Conservation (phyloP, 2,329 filamentous ascomycete genomes). For the Aspergillus melleus region DNA sequence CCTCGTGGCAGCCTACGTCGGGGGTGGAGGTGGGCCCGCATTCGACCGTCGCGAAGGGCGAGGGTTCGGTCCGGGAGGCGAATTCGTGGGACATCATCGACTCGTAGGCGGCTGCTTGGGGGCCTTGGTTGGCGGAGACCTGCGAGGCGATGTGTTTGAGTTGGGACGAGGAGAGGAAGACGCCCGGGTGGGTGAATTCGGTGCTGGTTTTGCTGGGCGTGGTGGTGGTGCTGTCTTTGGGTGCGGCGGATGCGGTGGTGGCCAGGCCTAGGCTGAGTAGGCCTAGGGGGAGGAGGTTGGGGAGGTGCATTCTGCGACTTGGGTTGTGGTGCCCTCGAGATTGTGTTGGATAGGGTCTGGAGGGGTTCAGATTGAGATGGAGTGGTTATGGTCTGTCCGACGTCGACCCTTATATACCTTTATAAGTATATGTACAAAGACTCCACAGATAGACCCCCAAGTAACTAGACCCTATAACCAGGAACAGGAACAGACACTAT, state of each 20-base stretch:
- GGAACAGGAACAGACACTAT: too few species aligned
- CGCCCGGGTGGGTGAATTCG: neutral
- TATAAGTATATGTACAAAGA: too few species aligned
- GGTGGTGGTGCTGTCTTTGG: neutral
- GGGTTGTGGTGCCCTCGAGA: too few species aligned
- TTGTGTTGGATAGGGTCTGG: too few species aligned
- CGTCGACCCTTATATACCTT: too few species aligned
- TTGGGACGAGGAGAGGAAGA: neutral
- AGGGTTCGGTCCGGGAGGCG: constrained; percentile 2
- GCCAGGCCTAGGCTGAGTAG: neutral
- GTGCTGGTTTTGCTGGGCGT: neutral
- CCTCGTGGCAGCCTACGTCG: constrained; percentile 26
- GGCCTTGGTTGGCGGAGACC: neutral
- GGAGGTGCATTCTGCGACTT: neutral
- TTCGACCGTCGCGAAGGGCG: constrained; percentile 19
- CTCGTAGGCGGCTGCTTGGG: neutral
- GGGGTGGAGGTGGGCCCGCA: constrained; percentile 29
- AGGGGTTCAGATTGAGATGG: too few species aligned
- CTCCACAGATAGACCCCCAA: too few species aligned
- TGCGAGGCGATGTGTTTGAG: neutral
- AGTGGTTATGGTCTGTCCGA: too few species aligned
- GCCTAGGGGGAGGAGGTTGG: neutral
- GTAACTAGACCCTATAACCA: too few species aligned
- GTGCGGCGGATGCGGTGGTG: neutral
- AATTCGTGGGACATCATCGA: neutral